phyloP scores from a whole-genome alignment of 495 filamentous ascomycete genomes.

The Penicillium paradoxum region DNA sequence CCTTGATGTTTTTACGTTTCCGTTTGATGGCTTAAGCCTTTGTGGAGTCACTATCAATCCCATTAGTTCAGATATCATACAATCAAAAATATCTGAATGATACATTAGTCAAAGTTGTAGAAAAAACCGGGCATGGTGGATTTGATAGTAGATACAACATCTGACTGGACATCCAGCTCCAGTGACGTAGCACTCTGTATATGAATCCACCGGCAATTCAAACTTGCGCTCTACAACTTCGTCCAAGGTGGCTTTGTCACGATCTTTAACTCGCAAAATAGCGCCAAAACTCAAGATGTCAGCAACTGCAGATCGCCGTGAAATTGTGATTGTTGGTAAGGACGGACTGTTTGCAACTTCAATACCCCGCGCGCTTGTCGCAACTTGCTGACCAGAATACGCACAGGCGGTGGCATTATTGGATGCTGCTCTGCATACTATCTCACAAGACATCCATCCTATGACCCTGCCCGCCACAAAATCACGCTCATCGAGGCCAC shows the following conservation, averaged over 20 bases:
- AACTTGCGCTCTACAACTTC: neutral
- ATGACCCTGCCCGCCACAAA: conserved; percentile 65
- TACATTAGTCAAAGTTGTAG: neutral
- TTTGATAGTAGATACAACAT: conserved; percentile 11
- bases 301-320: conserved; percentile 39
- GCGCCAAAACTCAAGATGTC: conserved; percentile 32
- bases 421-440: conserved; percentile 93
- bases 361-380: conserved; percentile 28
- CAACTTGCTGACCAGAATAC: conserved; percentile 11
- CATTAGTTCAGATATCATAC: conserved; percentile 4
- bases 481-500: conserved; percentile 88
- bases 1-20: conserved; percentile 12
- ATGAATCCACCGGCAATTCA: neutral
- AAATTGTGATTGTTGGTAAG: conserved; percentile 69
- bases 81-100: neutral
- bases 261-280: conserved; percentile 13
- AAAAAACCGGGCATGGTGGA: conserved; percentile 1
- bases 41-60: neutral
- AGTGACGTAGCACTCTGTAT: conserved; percentile 27
- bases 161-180: conserved; percentile 25
- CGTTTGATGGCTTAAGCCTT: conserved; percentile 2
- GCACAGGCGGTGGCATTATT: conserved; percentile 85
- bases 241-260: conserved; percentile 27
- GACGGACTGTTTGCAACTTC: conserved; percentile 8
- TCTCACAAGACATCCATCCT: conserved; percentile 82